Base-by-base conservation (phyloP, 192 early-diverging fungal genomes). In the Gryganskiella cystojenkinii region DNA sequence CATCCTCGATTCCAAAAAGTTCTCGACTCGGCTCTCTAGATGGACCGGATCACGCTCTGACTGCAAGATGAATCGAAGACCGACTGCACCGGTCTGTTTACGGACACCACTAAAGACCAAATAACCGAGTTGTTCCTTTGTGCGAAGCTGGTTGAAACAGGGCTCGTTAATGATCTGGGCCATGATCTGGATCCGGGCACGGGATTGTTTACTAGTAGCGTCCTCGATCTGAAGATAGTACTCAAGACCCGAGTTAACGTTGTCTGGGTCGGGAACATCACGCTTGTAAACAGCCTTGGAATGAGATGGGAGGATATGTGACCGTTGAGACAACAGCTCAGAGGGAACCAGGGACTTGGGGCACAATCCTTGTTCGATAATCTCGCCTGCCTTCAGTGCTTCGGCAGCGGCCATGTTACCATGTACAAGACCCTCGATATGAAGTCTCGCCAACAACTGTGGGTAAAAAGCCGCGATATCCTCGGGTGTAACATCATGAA, bases 81-180 rank as follows among this genome's bases (percentile, higher is more conserved):
- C 89, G 75, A 95, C 91, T 20, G 84, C 85, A 4, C 95, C 94
- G 30, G 92, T 89, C 58, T 85, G 87, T 80, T 91, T 91, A 54
- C 92, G 83, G 24, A 92, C 80, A 10, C 90, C 89, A 66, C 87
- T 90, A 43, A 86, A 90, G 0, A 95, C 93, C 58, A 92, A 80
- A 56, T 95, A 95, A 24, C 94, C 92, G 11, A 94, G 85, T 68
- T 93, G 90, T 72, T 94, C 92, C 75, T 98, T 95, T 19, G 98
- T 99, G 25, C 98, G 87, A 54, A 99, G 82, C 65, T 96, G 91
- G 82, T 98, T 92, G 81, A 98, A 99, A 69, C 87, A 92, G 33
- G 96, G 95, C 74, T 99, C 96, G 50, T 92, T 84, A 20, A 90
- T 80, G 44, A 99, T 93, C 61, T 97, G 93, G 15, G 89, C 86